Evolutionary conservation across 495 filamentous ascomycete genomes (phyloP).

Genomic region (Xylaria grammica): DNA sequence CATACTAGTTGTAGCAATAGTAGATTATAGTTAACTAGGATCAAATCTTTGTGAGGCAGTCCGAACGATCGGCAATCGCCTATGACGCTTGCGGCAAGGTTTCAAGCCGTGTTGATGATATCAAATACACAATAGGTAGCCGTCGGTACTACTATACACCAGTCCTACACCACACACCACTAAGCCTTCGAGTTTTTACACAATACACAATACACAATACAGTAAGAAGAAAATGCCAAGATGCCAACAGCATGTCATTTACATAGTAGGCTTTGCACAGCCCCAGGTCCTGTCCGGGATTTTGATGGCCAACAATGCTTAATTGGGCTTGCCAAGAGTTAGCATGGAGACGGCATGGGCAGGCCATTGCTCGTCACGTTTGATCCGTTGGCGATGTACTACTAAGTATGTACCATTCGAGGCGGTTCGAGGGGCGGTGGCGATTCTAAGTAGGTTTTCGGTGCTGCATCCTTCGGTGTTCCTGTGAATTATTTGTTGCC

Average conservation of each 20-base stretch:
- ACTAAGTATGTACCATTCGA: no score
- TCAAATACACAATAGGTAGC: not conserved
- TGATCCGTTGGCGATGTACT: not conserved
- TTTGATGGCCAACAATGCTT: not conserved
- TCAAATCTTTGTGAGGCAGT: not conserved
- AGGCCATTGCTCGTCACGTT: not conserved
- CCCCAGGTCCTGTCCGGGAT: conserved; percentile 1
- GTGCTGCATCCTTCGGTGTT: not conserved
- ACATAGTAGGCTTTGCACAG: not conserved
- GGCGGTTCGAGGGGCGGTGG: conserved; percentile 1
- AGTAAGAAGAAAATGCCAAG: conserved; percentile 6
- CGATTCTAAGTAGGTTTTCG: not conserved
- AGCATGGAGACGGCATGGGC: not conserved
- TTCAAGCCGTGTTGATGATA: not conserved
- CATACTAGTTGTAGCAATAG: no score
- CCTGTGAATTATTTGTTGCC: not conserved
- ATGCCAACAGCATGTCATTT: not conserved
- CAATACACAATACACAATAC: conserved; percentile 4
- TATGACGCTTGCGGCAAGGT: conserved; percentile 20
- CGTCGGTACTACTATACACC: no score
- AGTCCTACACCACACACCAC: no score
- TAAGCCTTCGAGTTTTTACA: not conserved
- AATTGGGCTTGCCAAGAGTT: conserved; percentile 12
- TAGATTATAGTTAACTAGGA: no score
- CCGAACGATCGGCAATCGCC: conserved; percentile 9